These are phyloP conservation scores for Rhododendron henanense DNA, from an alignment of 148 eudicot species.

Conservation along the genomic window DNA sequence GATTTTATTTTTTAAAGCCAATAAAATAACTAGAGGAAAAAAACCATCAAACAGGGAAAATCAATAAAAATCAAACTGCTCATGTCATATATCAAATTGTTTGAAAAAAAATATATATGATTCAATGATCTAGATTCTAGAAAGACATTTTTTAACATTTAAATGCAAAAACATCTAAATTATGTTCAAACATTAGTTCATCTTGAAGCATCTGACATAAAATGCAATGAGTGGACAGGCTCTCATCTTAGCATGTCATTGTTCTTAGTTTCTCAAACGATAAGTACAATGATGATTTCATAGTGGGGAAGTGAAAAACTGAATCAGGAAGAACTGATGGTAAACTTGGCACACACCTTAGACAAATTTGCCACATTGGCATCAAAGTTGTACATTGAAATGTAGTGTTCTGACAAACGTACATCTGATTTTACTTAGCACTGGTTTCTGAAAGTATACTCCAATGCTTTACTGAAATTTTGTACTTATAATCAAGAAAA, in stretches of 20 bases:
- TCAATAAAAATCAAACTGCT: neutral
- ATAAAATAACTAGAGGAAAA: neutral
- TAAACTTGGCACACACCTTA: neutral
- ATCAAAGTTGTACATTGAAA: neutral
- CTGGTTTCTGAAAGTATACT: neutral
- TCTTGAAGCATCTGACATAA: neutral
- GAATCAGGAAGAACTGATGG: neutral
- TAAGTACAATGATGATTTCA: neutral
- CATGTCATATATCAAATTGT: neutral
- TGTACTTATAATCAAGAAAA: neutral
- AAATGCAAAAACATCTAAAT: neutral
- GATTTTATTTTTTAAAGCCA: neutral
- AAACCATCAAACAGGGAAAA: neutral
- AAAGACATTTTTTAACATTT: neutral
- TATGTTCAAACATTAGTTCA: neutral
- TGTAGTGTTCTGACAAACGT: neutral
- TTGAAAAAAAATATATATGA: neutral
- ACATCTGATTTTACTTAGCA: neutral
- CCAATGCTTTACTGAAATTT: neutral
- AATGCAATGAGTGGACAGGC: neutral
- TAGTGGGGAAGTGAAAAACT: neutral
- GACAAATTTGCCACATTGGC: neutral
- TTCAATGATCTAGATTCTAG: neutral
- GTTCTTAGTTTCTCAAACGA: neutral
- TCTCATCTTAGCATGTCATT: neutral